phyloP scores from a whole-genome alignment of 2,329 filamentous ascomycete species.

The Colletotrichum musae region DNA sequence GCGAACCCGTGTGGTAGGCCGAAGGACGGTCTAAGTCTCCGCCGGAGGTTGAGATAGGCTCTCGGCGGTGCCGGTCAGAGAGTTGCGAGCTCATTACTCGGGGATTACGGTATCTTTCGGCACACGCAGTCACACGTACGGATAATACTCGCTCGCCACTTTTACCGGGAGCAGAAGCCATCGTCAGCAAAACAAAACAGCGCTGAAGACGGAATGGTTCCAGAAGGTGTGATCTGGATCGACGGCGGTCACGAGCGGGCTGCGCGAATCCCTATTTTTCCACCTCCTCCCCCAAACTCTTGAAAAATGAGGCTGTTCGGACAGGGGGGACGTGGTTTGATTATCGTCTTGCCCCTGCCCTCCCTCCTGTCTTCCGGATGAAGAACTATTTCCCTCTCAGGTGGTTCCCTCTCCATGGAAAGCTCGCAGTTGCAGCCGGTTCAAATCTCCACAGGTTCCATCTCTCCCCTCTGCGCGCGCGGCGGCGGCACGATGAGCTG shows the following conservation, averaged over 20 bases:
- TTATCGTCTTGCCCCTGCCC: no score
- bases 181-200: background rate
- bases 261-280: background rate
- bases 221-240: background rate
- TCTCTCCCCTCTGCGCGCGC: no score
- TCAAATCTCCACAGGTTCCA: no score
- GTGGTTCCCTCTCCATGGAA: no score
- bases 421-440: no score
- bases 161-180: background rate
- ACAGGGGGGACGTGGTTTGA: no score
- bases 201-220: background rate
- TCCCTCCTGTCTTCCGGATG: no score
- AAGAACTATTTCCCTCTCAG: no score
- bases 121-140: no score
- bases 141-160: no score
- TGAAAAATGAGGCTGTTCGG: background rate
- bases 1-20: background rate
- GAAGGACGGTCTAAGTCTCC: background rate
- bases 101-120: background rate
- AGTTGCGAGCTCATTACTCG: slow-evolving; percentile 19
- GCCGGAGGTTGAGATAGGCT: slow-evolving; percentile 1
- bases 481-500: slow-evolving; percentile 1
- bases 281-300: background rate
- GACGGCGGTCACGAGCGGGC: background rate
- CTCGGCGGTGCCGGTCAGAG: slow-evolving; percentile 6